Percentiles rank a stretch among this genome's conserved stretches.
Conservation (phyloP, 768 basidiomycete genomes). For the Rhodotorula kratochvilovae region DNA sequence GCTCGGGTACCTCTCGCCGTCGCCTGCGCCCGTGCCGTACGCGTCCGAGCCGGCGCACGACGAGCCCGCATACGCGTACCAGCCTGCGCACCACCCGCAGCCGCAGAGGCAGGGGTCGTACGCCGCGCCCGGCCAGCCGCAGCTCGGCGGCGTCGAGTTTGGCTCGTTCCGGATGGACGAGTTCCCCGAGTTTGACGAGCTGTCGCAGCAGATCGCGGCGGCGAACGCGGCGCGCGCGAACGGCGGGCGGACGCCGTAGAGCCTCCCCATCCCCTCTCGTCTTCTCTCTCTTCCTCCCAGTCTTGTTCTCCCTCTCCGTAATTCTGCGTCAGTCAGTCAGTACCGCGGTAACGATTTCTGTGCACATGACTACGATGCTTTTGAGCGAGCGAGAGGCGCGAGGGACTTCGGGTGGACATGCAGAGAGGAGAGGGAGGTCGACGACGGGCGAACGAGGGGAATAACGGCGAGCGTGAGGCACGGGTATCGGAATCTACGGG, state of each 20-base stretch:
- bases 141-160: not conserved
- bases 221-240: not conserved
- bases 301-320: too few relatives aligned
- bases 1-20: not conserved
- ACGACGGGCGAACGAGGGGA: not conserved
- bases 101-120: not conserved
- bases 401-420: not conserved
- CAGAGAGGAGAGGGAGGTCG: not conserved
- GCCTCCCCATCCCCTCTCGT: too few relatives aligned
- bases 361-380: too few relatives aligned
- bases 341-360: too few relatives aligned
- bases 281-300: too few relatives aligned
- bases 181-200: not conserved
- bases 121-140: not conserved
- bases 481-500: not conserved
- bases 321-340: too few relatives aligned
- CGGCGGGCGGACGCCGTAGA: too few relatives aligned
- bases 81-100: not conserved
- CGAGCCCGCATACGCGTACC: not conserved
- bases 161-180: not conserved
- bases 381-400: too few relatives aligned
- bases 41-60: not conserved
- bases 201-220: slow-evolving; percentile 3
- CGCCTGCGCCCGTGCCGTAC: not conserved
- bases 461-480: not conserved